These are phyloP conservation scores for Wickerhamomyces sp. DNA, from an alignment of 1,139 yeast genomes.

Conservation along the genomic window DNA sequence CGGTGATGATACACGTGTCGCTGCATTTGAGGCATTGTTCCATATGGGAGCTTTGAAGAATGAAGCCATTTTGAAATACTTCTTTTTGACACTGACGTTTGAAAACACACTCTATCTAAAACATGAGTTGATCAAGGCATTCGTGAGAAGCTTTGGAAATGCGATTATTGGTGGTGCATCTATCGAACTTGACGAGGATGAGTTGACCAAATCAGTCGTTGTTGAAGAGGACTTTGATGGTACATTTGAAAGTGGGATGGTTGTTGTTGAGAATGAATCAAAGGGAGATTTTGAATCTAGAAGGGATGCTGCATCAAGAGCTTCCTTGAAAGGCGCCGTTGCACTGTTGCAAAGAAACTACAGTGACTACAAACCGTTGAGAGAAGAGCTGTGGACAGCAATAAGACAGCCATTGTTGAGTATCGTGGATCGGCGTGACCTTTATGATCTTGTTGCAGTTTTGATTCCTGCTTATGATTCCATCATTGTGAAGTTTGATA, in stretches of 20 bases:
- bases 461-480: slow-evolving; percentile 62
- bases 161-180: slow-evolving; percentile 67
- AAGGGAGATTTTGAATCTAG: slow-evolving; percentile 40
- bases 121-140: slow-evolving; percentile 40
- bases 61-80: slow-evolving; percentile 51
- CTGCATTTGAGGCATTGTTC: slow-evolving; percentile 68
- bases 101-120: slow-evolving; percentile 53
- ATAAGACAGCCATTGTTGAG: slow-evolving; percentile 57
- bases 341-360: slow-evolving; percentile 63
- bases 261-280: slow-evolving; percentile 46
- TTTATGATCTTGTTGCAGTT: slow-evolving; percentile 63
- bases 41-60: slow-evolving; percentile 75
- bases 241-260: slow-evolving; percentile 29
- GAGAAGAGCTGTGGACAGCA: slow-evolving; percentile 61
- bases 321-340: slow-evolving; percentile 41
- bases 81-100: slow-evolving; percentile 51
- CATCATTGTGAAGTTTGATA: slow-evolving; percentile 52
- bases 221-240: slow-evolving; percentile 11
- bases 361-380: slow-evolving; percentile 58
- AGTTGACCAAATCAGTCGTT: slow-evolving; percentile 37
- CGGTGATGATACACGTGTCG: slow-evolving; percentile 51
- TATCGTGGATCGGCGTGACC: slow-evolving; percentile 52
- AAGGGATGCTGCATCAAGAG: slow-evolving; percentile 41
- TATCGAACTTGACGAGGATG: slow-evolving; percentile 52
- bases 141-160: slow-evolving; percentile 51